Conservation (phyloP, 441 rosid species). For the Euphorbia celastroides region DNA sequence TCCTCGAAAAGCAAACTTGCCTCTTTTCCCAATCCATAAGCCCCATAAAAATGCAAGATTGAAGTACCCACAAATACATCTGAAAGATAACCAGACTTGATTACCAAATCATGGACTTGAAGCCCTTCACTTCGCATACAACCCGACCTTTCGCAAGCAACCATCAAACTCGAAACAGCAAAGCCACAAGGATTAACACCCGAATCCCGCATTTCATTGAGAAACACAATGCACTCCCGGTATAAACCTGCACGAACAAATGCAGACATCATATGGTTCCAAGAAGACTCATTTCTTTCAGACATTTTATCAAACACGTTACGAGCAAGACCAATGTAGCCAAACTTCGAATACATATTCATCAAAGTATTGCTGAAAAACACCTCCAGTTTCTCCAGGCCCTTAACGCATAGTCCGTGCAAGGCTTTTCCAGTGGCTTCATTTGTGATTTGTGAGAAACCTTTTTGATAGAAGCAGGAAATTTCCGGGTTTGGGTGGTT, state of each 20-base stretch:
- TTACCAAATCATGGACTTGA: conserved; percentile 59
- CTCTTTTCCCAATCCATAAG: conserved; percentile 35
- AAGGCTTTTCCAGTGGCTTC: conserved; percentile 52
- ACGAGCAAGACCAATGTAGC: conserved; percentile 38
- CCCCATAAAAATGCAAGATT: conserved; percentile 71
- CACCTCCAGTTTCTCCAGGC: conserved; percentile 34
- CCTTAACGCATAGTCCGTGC: conserved; percentile 67
- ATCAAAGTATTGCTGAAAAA: conserved; percentile 53
- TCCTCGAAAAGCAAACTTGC: conserved; percentile 68
- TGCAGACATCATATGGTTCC: conserved; percentile 82
- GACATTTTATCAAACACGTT: conserved; percentile 67
- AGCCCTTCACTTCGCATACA: conserved; percentile 54
- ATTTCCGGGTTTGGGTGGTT: conserved; percentile 64
- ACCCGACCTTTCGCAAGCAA: conserved; percentile 66
- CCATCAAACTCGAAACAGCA: conserved; percentile 64
- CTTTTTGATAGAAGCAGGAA: conserved; percentile 58
- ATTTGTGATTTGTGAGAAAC: conserved; percentile 67
- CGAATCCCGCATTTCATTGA: conserved; percentile 35
- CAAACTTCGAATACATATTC: conserved; percentile 55
- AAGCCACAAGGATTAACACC: conserved; percentile 53
- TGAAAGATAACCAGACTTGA: conserved; percentile 46
- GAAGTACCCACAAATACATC: conserved; percentile 84
- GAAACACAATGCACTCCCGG: conserved; percentile 37
- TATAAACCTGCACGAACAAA: conserved; percentile 48
- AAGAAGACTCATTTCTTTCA: conserved; percentile 57